Base-by-base conservation (phyloP, 2,329 filamentous ascomycete species). In the Pseudofabraea citricarpa region DNA sequence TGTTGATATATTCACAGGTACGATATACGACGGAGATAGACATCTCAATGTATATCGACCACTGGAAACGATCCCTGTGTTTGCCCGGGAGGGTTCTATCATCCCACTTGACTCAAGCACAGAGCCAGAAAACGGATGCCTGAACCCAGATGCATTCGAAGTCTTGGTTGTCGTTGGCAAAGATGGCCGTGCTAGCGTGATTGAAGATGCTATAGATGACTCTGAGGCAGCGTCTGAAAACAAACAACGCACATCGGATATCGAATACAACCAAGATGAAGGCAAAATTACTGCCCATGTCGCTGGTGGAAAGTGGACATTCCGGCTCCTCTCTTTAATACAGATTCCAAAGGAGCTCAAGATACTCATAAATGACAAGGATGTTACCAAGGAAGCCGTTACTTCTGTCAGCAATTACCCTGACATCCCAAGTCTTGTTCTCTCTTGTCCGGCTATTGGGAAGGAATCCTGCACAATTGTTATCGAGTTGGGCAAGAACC, bases 1-100 rank as follows among this genome's bases (percentile, higher is more conserved):
- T 41, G 70, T 80, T 2, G 80, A 83, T 57, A 70, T 81, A 39
- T 77, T 81, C 57, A 74, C 70, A 0, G 76, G 75, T 3, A 60
- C 69, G 0, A 66, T 79, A 2, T 83, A 83, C 54, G 73, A 79
- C 45, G 77, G 76, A 2, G 68, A 74, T 46, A 68, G 77, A 3
- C 65, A 71, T 43, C 53, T 83, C 12, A 67, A 60, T 37, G 56
- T 83, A 41, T 71, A 74, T 50, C 69, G 80, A 8, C 58, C 63
- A 0, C 61, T 83, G 0, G 53, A 69, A 15, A 58, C 67, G 19
- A 66, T 71, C 23, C 80, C 80, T 0, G 72, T 81, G 0, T 63
- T 83, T 12, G 70, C 75, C 2, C 60, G 60, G 0, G 72, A 80
- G 55, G 80, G 80, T 0, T 65, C 77, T 10, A 80, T 83, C 43